Evolutionary conservation across 257 asterid species (phyloP), one percentile per base, ranked within the genome.

Genomic region (Penstemon newberryi): DNA sequence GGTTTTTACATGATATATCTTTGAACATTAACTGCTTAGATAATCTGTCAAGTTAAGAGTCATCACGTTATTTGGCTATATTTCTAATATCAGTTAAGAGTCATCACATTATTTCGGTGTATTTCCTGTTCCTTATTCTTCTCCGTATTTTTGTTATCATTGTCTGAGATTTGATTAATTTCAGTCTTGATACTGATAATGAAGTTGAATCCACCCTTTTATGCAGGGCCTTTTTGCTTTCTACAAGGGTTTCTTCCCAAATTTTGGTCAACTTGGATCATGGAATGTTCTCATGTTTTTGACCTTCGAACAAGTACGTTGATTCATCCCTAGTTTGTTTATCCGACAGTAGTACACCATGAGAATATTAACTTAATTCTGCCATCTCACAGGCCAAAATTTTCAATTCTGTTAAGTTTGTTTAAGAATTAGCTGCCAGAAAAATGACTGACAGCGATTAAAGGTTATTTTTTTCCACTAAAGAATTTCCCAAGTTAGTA

Each of bases 261-360:
- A 89, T 78, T 87, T 87, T 59, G 82, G 78, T 8, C 94, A 96
- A 60, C 83, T 91, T 50, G 98, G 98, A 55, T 72, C 84, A 38
- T 89, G 95, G 96, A 91, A 91, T 58, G 95, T 81, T 58, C 81
- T 91, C 81, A 91, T 91, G 96, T 91, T 89, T 78, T 80, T 89
- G 81, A 85, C 85, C 39, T 69, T 89, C 15, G 98, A 91, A 77
- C 88, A 82, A 73, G 97, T 88, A 82, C 85, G 95, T 63, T 40
- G 46, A 60, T 70, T 10, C 65, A 53, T 76, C 77, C 56, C 42
- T 56, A 39, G 8, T 42, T 55, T 41, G 33, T 25, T 25, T 25
- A 5, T 18, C 37, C 33, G 8, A 45, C 43, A 25, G 18, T 12
- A 53, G 13, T 57, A 19, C 55, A 52, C 10, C 33, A 25, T 71